A percentile compares a stretch with the other conserved stretches of the same genome.
Evolutionary conservation across 768 basidiomycete genomes (phyloP).

Genomic region (Tulasnella sp.): DNA sequence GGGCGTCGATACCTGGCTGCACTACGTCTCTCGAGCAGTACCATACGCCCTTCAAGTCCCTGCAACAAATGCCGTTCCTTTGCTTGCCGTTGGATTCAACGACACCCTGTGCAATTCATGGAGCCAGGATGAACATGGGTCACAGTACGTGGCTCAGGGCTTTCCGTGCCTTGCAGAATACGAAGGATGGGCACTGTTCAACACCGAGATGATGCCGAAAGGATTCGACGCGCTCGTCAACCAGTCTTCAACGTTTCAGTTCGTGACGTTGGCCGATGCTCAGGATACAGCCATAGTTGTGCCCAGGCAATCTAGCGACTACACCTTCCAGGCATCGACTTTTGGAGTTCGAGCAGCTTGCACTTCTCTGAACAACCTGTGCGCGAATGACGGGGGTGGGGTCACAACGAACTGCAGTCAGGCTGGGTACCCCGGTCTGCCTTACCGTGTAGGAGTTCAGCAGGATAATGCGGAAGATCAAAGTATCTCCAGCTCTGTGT

Average conservation of each 20-base stretch:
- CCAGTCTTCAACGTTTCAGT: neutral
- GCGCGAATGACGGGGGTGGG: neutral
- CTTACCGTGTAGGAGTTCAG: neutral
- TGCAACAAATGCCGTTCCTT: neutral
- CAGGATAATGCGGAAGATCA: neutral
- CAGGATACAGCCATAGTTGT: neutral
- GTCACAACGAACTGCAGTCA: neutral
- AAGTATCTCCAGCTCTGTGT: neutral
- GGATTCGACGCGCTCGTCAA: neutral
- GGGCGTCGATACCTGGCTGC: neutral
- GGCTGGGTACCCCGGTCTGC: neutral
- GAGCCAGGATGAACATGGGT: neutral
- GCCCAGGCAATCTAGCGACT: neutral
- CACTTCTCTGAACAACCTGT: neutral
- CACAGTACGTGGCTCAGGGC: neutral
- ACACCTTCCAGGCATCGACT: neutral
- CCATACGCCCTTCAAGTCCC: neutral
- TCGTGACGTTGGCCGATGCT: neutral
- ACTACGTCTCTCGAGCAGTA: neutral
- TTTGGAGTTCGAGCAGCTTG: neutral
- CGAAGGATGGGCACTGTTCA: neutral
- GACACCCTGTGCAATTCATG: neutral
- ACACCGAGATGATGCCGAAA: neutral
- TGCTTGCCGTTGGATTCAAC: neutral
- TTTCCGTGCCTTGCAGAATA: neutral